phyloP scores from a whole-genome alignment of 2,329 filamentous ascomycete genomes.

The Apiospora sp. region DNA sequence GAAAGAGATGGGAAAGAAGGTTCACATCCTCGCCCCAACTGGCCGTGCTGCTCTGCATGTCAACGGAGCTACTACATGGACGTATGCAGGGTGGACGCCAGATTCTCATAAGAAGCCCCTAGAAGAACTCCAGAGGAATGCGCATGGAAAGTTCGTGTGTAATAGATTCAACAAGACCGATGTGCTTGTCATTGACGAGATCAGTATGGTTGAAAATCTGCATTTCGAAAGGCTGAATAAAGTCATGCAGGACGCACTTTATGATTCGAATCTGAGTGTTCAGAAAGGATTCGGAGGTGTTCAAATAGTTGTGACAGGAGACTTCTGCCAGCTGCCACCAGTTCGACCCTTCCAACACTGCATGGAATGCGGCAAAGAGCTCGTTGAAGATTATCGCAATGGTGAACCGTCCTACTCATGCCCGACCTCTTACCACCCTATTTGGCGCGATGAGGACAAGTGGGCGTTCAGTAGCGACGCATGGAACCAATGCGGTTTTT shows the following conservation, averaged over 20 bases:
- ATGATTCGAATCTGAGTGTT: neutral
- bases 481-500: slow-evolving; percentile 64
- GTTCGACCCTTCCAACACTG: slow-evolving; percentile 65
- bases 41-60: slow-evolving; percentile 66
- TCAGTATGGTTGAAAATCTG: slow-evolving; percentile 69
- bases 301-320: slow-evolving; percentile 64
- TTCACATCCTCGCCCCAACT: slow-evolving; percentile 66
- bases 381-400: neutral
- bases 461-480: slow-evolving; percentile 66
- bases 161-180: no score
- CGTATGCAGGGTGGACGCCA: slow-evolving; percentile 64
- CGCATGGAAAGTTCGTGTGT: no score
- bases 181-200: slow-evolving; percentile 70
- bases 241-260: slow-evolving; percentile 51
- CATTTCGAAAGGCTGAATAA: slow-evolving; percentile 60
- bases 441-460: slow-evolving; percentile 57
- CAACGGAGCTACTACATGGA: slow-evolving; percentile 62
- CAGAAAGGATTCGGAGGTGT: slow-evolving; percentile 52
- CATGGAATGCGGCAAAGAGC: slow-evolving; percentile 38
- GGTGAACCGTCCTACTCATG: neutral
- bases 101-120: slow-evolving; percentile 54
- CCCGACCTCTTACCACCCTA: slow-evolving; percentile 39
- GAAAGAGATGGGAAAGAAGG: slow-evolving; percentile 41
- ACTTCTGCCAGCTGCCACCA: slow-evolving; percentile 68
- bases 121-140: no score